A percentile compares a stretch with the other conserved stretches of the same genome.
Conservation (phyloP, 345 rosid species). For the Cardamine chenopodiifolia region DNA sequence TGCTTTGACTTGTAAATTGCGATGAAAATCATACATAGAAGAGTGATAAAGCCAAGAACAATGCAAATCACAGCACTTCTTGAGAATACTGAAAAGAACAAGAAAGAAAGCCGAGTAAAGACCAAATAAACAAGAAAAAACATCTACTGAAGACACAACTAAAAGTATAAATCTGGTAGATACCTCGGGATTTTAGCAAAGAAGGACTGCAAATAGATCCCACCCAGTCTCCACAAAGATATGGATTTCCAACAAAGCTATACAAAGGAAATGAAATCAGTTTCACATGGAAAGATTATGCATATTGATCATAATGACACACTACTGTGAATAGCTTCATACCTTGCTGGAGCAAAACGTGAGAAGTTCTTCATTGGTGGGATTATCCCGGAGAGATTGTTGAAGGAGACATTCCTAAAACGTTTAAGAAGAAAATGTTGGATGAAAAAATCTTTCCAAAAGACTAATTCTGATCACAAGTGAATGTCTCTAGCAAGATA, state of each 20-base stretch:
- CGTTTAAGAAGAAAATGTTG: neutral
- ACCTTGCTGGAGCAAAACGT: constrained; percentile 73
- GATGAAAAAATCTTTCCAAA: neutral
- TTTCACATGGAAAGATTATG: neutral
- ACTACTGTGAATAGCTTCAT: constrained; percentile 13
- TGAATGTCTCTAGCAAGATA: neutral
- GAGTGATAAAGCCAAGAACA: constrained; percentile 56
- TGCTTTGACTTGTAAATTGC: constrained; percentile 66
- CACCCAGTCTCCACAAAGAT: constrained; percentile 80
- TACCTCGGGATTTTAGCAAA: constrained; percentile 61
- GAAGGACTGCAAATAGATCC: constrained; percentile 75
- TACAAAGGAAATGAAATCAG: neutral
- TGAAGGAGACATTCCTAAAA: constrained; percentile 79
- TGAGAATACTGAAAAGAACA: constrained; percentile 52
- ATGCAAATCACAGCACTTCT: constrained; percentile 65
- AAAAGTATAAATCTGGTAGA: neutral
- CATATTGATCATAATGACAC: neutral
- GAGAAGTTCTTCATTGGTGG: constrained; percentile 69
- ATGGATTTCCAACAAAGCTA: constrained; percentile 83
- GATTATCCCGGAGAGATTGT: constrained; percentile 77
- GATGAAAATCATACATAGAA: constrained; percentile 53
- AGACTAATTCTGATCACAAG: neutral
- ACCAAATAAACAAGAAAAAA: neutral
- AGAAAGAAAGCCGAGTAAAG: constrained; percentile 5
- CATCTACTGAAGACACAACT: neutral